Conservation (phyloP, 2,329 filamentous ascomycete species). For the Coniochaeta sp. region DNA sequence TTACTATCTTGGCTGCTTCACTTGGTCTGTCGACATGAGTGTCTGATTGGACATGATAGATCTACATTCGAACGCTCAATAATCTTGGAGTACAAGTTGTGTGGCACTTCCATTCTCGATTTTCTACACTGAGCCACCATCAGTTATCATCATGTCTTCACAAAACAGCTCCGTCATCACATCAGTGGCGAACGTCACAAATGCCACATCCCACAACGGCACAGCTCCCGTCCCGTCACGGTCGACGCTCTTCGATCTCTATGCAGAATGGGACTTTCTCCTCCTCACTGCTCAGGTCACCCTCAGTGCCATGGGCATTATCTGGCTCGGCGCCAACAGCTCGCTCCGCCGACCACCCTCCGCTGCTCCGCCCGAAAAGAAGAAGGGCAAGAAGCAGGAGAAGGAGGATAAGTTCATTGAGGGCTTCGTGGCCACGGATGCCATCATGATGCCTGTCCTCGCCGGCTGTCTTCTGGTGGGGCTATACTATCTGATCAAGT, state of each 20-base stretch:
- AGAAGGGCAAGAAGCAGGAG: slow-evolving; percentile 30
- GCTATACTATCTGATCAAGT: slow-evolving; percentile 85
- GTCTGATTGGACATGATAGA: background rate
- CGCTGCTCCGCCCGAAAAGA: slow-evolving; percentile 52
- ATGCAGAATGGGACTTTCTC: slow-evolving; percentile 25
- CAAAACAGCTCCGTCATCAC: background rate
- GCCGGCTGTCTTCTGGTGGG: slow-evolving; percentile 63
- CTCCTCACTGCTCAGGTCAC: slow-evolving; percentile 40
- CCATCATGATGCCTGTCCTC: slow-evolving; percentile 74
- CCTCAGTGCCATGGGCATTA: slow-evolving; percentile 68
- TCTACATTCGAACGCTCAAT: background rate
- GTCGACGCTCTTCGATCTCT: background rate
- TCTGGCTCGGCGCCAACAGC: slow-evolving; percentile 79
- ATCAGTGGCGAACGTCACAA: background rate
- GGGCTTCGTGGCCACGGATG: slow-evolving; percentile 68
- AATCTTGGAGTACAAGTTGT: background rate
- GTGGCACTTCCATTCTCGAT: background rate
- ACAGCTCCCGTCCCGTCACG: background rate
- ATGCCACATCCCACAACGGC: background rate
- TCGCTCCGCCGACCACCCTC: slow-evolving; percentile 77
- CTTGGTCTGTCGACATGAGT: background rate
- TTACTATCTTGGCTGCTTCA: background rate
- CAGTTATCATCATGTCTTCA: background rate
- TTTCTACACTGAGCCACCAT: background rate
- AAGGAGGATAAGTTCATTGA: slow-evolving; percentile 48